These are phyloP conservation scores for Blastocystis sp. DNA, from an alignment of 352 stramenopile genomes.

Conservation along the genomic window DNA sequence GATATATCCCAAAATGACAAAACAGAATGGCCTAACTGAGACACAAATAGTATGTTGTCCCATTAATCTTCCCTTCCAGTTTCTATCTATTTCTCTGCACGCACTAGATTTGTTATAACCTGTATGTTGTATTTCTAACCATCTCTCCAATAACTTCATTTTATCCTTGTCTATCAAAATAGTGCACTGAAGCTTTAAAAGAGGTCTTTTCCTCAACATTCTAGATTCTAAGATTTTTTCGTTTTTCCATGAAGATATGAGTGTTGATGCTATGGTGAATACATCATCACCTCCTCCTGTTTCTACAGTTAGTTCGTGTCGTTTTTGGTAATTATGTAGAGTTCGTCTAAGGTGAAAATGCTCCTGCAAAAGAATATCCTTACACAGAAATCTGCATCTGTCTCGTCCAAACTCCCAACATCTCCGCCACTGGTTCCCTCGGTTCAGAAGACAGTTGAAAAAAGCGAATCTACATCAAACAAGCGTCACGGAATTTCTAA, in stretches of 20 bases:
- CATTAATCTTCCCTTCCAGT: no score
- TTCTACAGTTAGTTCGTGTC: neutral
- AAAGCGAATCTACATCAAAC: neutral
- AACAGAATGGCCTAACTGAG: no score
- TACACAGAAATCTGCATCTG: slow-evolving; percentile 14
- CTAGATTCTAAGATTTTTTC: neutral
- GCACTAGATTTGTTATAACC: no score
- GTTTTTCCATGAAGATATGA: neutral
- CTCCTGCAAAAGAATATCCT: slow-evolving; percentile 18
- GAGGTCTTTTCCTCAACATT: neutral
- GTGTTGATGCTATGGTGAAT: neutral
- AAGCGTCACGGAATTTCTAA: neutral
- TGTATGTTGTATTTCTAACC: neutral
- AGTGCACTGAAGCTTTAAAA: neutral
- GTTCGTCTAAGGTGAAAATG: slow-evolving; percentile 35
- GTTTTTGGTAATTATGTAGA: neutral
- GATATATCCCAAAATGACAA: no score
- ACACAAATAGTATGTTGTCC: no score
- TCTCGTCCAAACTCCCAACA: neutral
- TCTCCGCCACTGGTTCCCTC: neutral
- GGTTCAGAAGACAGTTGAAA: neutral
- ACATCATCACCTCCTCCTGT: neutral
- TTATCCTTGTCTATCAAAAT: neutral
- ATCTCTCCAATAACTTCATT: neutral
- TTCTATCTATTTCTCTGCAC: no score